Base-by-base conservation (phyloP, 768 basidiomycete species). In the Mycena capillaripes region DNA sequence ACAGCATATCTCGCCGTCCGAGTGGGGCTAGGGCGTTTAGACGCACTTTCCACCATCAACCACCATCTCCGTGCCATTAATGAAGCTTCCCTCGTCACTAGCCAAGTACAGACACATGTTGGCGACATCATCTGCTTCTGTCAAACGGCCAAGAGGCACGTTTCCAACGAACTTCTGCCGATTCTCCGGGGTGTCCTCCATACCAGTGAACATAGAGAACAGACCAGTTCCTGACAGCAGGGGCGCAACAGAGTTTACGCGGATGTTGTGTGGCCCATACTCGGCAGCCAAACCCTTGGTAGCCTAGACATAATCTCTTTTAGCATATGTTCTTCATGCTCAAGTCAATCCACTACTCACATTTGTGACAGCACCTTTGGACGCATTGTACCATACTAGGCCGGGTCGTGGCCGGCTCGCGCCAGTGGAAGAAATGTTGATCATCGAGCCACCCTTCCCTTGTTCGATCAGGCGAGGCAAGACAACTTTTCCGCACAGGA, bases 401-500 rank as follows among this genome's bases (percentile, higher is more conserved):
- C 63, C 63, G 50, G 63, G 63, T 53, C 63, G 63, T 65, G 63
- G 63, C 52, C 63, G 63, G 50, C 36, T 65, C 63, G 63, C 63
- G 63, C 63, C 63, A 55, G 63, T 65, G 34, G 63, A 65, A 53
- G 63, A 65, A 65, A 65, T 65, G 63, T 65, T 65, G 63, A 65
- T 65, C 38, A 65, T 65, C 63, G 63, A 65, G 63, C 63, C 63
- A 65, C 63, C 63, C 27, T 65, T 65, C 63, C 63, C 63, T 65
- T 65, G 63, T 65, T 65, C 63, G 63, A 65, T 65, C 63, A 65
- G 50, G 63, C 63, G 63, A 65, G 63, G 63, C 63, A 65, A 65
- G 63, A 65, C 63, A 55, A 65, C 50, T 52, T 65, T 65, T 55
- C 25, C 63, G 63, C 52, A 65, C 50, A 65, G 52, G 63, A 65